Evolutionary conservation across 805 yeast species (phyloP).

Genomic region (Teunomyces funiuensis): DNA sequence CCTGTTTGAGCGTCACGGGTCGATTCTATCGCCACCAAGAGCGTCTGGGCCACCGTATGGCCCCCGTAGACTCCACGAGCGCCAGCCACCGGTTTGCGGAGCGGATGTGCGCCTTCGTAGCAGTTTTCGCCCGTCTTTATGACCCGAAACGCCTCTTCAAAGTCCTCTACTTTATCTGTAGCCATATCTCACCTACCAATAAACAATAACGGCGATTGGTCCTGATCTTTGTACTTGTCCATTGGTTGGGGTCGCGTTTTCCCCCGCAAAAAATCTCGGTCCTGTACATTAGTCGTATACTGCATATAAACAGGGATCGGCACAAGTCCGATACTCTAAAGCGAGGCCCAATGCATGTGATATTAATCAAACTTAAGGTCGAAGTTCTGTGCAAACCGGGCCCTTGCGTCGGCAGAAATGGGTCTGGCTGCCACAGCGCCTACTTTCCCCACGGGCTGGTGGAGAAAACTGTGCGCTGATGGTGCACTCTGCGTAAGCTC

Average conservation of each 20-base stretch:
- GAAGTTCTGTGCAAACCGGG: constrained; percentile 5
- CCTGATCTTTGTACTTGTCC: neutral
- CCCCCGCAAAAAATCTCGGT: neutral
- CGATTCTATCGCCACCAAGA: constrained; percentile 57
- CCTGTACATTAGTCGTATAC: too few species aligned
- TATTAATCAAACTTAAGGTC: constrained; percentile 1
- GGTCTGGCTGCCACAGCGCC: too few species aligned
- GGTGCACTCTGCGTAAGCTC: neutral
- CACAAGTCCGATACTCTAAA: too few species aligned
- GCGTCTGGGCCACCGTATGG: constrained; percentile 62
- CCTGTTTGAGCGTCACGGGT: constrained; percentile 19
- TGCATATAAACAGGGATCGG: too few species aligned
- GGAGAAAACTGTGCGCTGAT: neutral
- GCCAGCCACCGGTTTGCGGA: constrained; percentile 36
- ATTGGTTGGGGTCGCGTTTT: neutral
- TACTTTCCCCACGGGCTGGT: neutral
- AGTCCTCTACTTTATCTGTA: constrained; percentile 14
- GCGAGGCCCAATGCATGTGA: constrained; percentile 2
- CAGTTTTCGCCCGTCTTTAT: constrained; percentile 22
- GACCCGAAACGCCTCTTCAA: constrained; percentile 35
- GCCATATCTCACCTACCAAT: too few species aligned
- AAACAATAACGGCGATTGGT: neutral
- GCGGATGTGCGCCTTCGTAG: constrained; percentile 34
- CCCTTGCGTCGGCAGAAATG: neutral
- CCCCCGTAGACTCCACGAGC: constrained; percentile 76